Evolutionary conservation across 2,329 filamentous ascomycete genomes (phyloP), one percentile per base, ranked within the genome.

Genomic region (Colletotrichum cordylinicola): DNA sequence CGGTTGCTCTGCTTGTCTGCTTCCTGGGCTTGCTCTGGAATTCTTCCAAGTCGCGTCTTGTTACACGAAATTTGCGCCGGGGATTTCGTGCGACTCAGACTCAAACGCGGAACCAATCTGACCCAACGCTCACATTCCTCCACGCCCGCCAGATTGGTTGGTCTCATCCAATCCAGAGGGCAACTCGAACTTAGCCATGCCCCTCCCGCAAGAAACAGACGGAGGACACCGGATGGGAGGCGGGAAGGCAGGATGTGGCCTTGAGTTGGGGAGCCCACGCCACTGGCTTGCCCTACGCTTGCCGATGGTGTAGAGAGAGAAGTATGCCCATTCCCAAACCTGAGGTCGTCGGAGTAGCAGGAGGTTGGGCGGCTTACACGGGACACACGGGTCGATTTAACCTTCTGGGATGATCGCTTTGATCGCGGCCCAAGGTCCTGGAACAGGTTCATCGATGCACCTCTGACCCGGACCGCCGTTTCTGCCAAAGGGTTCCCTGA

Each of bases 161-260:
- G 35, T 65, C 65, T 69, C 74, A 24, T 76, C 74, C 74, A 37
- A 75, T 65, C 58, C 74, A 65, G 12, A 24, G 10, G 29, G 43
- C 31, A 58, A 67, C 29, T 73, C 43, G 48, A 58, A 56, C 56
- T 60, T 37, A 52, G 67, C 67, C 27, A 52, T 67, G 31, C 24
- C 43, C 39, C 31, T 29, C 69, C 33, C 35, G 70, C 16, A 18
- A 37, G 56, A 73, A 75, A 65, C 70, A 35, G 74, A 76, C 58
- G 74, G 58, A 65, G n/a, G 70, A 74, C 56, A 69, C n/a, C 70
- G 27, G 70, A 75, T 58, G 73, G 70, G 43, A 68, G 48, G 35
- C 58, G 43, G 33, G 24, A 68, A 52, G 70, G 21, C 58, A 75
- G 64, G 64, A 73, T 60, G 73, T 65, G 64, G 70, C 58, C 39